Percentiles rank a stretch among this genome's conserved stretches.
Conservation (phyloP, 345 rosid species). For the Punica granatum region DNA sequence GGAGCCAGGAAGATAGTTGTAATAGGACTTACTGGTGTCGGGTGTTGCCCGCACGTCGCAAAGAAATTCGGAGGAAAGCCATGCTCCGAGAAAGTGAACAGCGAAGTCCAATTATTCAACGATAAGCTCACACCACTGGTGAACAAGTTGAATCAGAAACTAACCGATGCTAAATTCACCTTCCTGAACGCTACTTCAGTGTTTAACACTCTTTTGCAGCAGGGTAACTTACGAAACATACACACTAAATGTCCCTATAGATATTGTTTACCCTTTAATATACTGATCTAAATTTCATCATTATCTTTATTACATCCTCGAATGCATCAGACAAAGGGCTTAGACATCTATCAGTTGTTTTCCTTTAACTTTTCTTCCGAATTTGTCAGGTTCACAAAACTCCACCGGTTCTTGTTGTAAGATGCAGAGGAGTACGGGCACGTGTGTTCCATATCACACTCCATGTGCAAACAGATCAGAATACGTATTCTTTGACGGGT, state of each 20-base stretch:
- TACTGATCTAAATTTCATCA: too few species aligned
- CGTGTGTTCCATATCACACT: neutral
- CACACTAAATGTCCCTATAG: too few species aligned
- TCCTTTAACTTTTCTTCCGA: too few species aligned
- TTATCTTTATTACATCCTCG: too few species aligned
- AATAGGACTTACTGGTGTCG: slow-evolving; percentile 22
- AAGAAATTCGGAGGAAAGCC: slow-evolving; percentile 12
- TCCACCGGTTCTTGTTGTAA: neutral
- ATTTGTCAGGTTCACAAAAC: neutral
- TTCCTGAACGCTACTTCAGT: slow-evolving; percentile 11
- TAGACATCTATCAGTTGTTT: too few species aligned
- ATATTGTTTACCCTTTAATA: too few species aligned
- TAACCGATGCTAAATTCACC: slow-evolving; percentile 21
- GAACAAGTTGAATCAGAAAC: slow-evolving; percentile 13
- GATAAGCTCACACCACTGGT: slow-evolving; percentile 13
- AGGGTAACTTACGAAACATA: too few species aligned
- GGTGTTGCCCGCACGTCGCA: slow-evolving; percentile 16
- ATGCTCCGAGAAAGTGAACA: slow-evolving; percentile 4
- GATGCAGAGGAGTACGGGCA: neutral
- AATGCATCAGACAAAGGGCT: too few species aligned
- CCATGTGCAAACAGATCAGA: neutral
- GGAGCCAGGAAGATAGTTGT: slow-evolving; percentile 34
- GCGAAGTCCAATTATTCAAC: slow-evolving; percentile 17
- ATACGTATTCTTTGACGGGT: slow-evolving; percentile 3
- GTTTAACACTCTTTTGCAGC: neutral